Evolutionary conservation across 306 rosid species (phyloP), one percentile per base, ranked within the genome.

Genomic region (Prunus padus): DNA sequence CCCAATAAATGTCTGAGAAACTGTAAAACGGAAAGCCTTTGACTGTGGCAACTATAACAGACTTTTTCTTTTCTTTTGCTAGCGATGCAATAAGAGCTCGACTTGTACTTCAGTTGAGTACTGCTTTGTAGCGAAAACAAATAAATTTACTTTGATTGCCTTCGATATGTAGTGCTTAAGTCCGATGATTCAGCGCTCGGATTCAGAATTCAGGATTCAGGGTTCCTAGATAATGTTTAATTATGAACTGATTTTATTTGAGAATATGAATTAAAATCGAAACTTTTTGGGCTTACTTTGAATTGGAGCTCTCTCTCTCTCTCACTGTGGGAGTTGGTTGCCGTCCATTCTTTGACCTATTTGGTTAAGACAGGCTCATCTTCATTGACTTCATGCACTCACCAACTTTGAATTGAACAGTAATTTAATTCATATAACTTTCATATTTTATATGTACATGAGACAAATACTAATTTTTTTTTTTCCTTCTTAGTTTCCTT

Each of bases 361-460:
- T 30, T 47, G 19, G 11, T 15, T 16, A 51, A 3, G 18, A 51
- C 2, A 1, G 5, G n/a, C 57, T 51, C 22, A 51, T 15, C 57
- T 20, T 4, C 57, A 20, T 11, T 20, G 25, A 40, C 28, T 65
- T 40, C 18, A 11, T n/a, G 40, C 40, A 45, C 23, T 68, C 45
- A 69, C 73, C 73, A 69, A 49, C 28, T 69, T 49, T 69, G 45
- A 69, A 68, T 25, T 52, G 16, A 68, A 47, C 59, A 47, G 5
- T 46, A 28, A 47, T 11, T 15, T 47, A 14, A 47, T 15, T 47
- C 7, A 0, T 3, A 47, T 13, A 11, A 46, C 52, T 8, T 18
- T 45, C 13, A 68, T 16, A 68, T 16, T 51, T 51, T 51, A 51
- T 18, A 16, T 0, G 8, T 51, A 20, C 10, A 55, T 20, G 3